Base-by-base conservation (phyloP, 192 early-diverging fungal genomes). In the Backusella tuberculispora region DNA sequence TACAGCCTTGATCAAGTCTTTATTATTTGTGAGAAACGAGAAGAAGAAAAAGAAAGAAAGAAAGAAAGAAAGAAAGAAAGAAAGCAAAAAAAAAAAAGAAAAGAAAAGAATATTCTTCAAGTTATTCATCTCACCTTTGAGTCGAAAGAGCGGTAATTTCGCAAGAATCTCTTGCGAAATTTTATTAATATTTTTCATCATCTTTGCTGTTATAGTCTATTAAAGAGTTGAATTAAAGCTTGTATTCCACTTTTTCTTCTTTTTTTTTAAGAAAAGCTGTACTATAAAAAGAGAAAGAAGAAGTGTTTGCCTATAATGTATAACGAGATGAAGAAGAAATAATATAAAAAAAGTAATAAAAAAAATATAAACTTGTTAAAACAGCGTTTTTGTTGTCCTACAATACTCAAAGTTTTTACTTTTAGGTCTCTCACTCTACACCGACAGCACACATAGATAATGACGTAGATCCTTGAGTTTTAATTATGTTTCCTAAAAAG, bases 1-100 rank as follows among this genome's bases (percentile, higher is more conserved):
- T 67, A 99, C 96, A 17, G 91, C 90, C 83, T 98, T 98, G 88
- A 99, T 99, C 79, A 99, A 92, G 68, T 42, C 69, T 66, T 26
- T 4, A 43, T 34, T 47, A 34, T 63, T n/a, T n/a, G n/a, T n/a
- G n/a, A n/a, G n/a, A n/a, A n/a, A n/a, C n/a, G n/a, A n/a, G n/a
- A n/a, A n/a, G n/a, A n/a, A n/a, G n/a, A n/a, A n/a, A n/a, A n/a
- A n/a, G n/a, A n/a, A n/a, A n/a, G n/a, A n/a, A n/a, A n/a, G n/a
- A n/a, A n/a, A n/a, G n/a, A n/a, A n/a, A n/a, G n/a, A n/a, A n/a
- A n/a, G n/a, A n/a, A n/a, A n/a, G n/a, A n/a, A n/a, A n/a, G n/a
- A n/a, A n/a, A n/a, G n/a, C n/a, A n/a, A n/a, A 34, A 34, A 34
- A 34, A 34, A 50, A 60, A 26, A n/a, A 40, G 5, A 4, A 14